Evolutionary conservation across 495 filamentous ascomycete species (phyloP).

Genomic region (Lophiostoma macrostomum): DNA sequence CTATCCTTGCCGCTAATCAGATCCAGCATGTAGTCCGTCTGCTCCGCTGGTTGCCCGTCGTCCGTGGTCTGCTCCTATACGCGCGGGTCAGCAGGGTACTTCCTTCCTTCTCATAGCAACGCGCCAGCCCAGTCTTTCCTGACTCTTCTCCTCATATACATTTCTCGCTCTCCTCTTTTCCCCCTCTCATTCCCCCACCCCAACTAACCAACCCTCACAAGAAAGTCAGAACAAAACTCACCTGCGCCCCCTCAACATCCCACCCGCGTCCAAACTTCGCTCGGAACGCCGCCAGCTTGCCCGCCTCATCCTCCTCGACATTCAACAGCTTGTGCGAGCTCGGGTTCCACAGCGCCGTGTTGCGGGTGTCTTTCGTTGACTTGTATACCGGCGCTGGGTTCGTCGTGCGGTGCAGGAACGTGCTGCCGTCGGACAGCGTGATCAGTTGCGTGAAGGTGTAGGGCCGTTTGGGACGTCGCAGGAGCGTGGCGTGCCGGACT

Average conservation of each 20-base stretch:
- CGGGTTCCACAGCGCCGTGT: constrained; percentile 89
- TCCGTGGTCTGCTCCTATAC: not conserved
- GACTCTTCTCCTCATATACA: not conserved
- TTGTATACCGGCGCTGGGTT: constrained; percentile 75
- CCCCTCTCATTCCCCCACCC: not conserved
- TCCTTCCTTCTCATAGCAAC: not conserved
- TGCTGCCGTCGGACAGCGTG: constrained; percentile 86
- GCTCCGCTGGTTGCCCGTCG: constrained; percentile 15
- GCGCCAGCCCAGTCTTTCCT: not conserved
- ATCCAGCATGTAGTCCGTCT: constrained; percentile 29
- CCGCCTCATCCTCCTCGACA: constrained; percentile 93
- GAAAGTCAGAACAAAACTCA: too few relatives aligned
- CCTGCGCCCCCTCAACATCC: constrained; percentile 56
- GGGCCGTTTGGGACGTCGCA: constrained; percentile 81
- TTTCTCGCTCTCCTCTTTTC: not conserved
- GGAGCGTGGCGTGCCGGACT: constrained; percentile 80
- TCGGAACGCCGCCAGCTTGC: constrained; percentile 80
- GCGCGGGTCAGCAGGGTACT: not conserved
- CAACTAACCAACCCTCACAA: constrained; percentile 5
- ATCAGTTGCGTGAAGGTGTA: constrained; percentile 97
- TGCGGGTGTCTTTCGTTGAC: constrained; percentile 78
- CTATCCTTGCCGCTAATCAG: constrained; percentile 29
- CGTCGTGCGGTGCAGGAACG: constrained; percentile 84
- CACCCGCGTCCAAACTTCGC: constrained; percentile 77
- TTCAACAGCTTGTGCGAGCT: constrained; percentile 70